These are phyloP conservation scores for Dipteronia sinensis DNA, from an alignment of 345 rosid genomes.

Conservation along the genomic window DNA sequence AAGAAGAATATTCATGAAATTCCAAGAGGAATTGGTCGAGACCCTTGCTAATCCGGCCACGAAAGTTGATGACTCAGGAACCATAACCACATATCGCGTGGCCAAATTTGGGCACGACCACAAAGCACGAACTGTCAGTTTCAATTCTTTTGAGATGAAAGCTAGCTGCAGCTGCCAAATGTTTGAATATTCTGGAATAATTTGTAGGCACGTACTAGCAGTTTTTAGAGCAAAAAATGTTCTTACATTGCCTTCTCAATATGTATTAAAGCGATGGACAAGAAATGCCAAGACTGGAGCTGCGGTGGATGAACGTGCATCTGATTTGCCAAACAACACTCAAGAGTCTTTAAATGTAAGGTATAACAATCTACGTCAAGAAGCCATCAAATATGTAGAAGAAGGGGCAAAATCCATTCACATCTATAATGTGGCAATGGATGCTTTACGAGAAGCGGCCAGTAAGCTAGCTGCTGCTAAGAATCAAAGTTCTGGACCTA, in stretches of 20 bases:
- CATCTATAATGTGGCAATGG: slow-evolving; percentile 70
- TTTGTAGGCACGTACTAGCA: slow-evolving; percentile 75
- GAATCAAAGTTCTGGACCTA: slow-evolving; percentile 43
- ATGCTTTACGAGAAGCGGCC: slow-evolving; percentile 68
- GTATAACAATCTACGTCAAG: slow-evolving; percentile 69
- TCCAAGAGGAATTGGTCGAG: slow-evolving; percentile 82
- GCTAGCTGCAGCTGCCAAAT: slow-evolving; percentile 81
- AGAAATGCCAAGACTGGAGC: slow-evolving; percentile 64
- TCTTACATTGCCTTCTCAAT: slow-evolving; percentile 68
- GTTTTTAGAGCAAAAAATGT: slow-evolving; percentile 76
- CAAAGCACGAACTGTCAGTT: slow-evolving; percentile 59
- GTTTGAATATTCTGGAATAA: slow-evolving; percentile 80
- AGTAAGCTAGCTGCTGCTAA: slow-evolving; percentile 59
- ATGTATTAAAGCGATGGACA: slow-evolving; percentile 75
- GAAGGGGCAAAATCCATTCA: slow-evolving; percentile 81
- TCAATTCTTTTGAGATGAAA: slow-evolving; percentile 64
- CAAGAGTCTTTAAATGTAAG: slow-evolving; percentile 57
- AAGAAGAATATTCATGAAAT: slow-evolving; percentile 60
- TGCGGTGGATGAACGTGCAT: slow-evolving; percentile 37
- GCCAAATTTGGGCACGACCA: slow-evolving; percentile 69
- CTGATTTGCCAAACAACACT: slow-evolving; percentile 41
- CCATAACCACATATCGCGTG: slow-evolving; percentile 53
- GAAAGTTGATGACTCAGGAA: slow-evolving; percentile 61
- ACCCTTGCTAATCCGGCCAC: slow-evolving; percentile 67
- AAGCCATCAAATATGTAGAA: slow-evolving; percentile 73